These are phyloP conservation scores for Zoysia matrella DNA, from an alignment of 202 grass and related monocot species.

Conservation along the genomic window DNA sequence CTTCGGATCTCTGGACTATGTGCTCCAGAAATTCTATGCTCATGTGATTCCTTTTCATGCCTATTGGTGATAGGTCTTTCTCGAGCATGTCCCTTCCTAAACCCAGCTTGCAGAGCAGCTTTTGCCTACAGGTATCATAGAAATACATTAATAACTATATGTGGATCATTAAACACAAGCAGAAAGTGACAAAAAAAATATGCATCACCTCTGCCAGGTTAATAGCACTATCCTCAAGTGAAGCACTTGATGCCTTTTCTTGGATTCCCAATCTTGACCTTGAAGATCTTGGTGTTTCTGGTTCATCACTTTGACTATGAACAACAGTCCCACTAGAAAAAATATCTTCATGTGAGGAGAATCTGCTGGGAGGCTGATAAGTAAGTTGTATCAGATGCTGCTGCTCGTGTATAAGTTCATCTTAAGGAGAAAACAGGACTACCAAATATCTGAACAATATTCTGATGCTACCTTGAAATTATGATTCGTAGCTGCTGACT, in stretches of 20 bases:
- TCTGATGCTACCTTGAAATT: slow-evolving; percentile 67
- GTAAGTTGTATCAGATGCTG: slow-evolving; percentile 53
- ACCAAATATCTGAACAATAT: not conserved
- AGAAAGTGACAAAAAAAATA: slow-evolving; percentile 6
- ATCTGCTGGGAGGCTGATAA: slow-evolving; percentile 83
- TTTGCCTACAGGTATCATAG: slow-evolving; percentile 70
- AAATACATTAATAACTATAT: slow-evolving; percentile 37
- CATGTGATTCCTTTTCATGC: slow-evolving; percentile 73
- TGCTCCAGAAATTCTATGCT: slow-evolving; percentile 62
- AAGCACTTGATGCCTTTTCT: slow-evolving; percentile 79
- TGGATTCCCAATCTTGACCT: slow-evolving; percentile 85
- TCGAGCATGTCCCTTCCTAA: slow-evolving; percentile 87
- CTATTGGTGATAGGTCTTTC: slow-evolving; percentile 65
- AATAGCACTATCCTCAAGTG: slow-evolving; percentile 84
- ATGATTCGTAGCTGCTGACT: slow-evolving; percentile 61
- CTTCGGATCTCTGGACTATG: slow-evolving; percentile 60
- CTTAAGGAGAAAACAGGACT: slow-evolving; percentile 3
- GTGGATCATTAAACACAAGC: slow-evolving; percentile 18
- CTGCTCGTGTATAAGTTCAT: slow-evolving; percentile 15
- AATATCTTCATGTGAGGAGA: slow-evolving; percentile 84
- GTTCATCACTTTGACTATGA: slow-evolving; percentile 70
- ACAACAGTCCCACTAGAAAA: slow-evolving; percentile 77
- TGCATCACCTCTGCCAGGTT: slow-evolving; percentile 91
- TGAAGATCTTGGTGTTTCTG: slow-evolving; percentile 77
- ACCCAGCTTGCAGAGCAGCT: slow-evolving; percentile 79